Percentiles rank a stretch among this genome's conserved stretches.
Conservation (phyloP, 1,284 basidiomycete species). For the Irpex lacteus region DNA sequence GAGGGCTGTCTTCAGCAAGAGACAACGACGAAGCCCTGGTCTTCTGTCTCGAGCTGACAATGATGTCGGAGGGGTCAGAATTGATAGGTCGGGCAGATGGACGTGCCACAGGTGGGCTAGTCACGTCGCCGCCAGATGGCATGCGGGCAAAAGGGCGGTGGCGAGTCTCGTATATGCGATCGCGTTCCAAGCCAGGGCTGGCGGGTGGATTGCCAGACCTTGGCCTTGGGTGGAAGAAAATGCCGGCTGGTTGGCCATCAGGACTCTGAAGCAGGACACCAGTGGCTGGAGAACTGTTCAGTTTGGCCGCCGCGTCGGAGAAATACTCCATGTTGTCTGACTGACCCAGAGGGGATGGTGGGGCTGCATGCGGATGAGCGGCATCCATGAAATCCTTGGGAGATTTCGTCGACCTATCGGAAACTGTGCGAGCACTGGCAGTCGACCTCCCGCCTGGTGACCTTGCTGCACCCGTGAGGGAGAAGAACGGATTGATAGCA, state of each 20-base stretch:
- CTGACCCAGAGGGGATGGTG: conserved; percentile 71
- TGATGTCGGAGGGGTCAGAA: not conserved
- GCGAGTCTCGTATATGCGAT: conserved; percentile 3
- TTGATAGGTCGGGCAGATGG: not conserved
- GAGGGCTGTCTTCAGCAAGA: conserved; percentile 3
- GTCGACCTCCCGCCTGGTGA: conserved; percentile 42
- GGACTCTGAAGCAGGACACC: conserved; percentile 91
- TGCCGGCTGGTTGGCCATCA: conserved; percentile 90
- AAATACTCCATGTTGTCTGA: conserved; percentile 89
- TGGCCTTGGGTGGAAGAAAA: conserved; percentile 86
- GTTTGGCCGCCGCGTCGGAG: conserved; percentile 67
- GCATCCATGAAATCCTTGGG: conserved; percentile 42
- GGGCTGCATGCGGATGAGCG: conserved; percentile 38
- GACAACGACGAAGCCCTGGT: not conserved
- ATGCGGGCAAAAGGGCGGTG: conserved; percentile 7
- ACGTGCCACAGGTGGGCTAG: conserved; percentile 2
- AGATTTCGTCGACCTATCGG: conserved; percentile 59
- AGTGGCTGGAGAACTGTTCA: conserved; percentile 76
- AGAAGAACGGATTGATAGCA: conserved; percentile 41
- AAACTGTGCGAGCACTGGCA: conserved; percentile 50
- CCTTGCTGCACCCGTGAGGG: conserved; percentile 32
- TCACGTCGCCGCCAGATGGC: not conserved
- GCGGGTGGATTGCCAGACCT: conserved; percentile 28
- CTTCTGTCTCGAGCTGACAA: not conserved
- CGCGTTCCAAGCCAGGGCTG: conserved; percentile 16